Percentiles rank a stretch among this genome's conserved stretches.
Conservation (phyloP, 768 basidiomycete genomes). For the Phaeotremella skinneri region DNA sequence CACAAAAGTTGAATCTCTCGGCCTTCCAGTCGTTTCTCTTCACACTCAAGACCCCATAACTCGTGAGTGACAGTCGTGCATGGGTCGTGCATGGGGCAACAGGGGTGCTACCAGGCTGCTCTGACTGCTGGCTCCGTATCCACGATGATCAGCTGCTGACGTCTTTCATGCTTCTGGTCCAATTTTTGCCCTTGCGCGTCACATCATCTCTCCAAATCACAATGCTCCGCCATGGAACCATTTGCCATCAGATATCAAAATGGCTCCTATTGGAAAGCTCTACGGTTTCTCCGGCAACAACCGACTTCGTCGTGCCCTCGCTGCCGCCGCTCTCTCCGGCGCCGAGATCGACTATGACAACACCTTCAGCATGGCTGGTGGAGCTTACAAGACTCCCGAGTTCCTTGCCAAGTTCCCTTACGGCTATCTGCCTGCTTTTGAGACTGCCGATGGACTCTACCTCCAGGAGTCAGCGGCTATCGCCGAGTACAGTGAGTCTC, state of each 20-base stretch:
- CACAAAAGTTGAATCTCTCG: background rate
- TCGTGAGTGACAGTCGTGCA: too few species aligned
- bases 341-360: slow-evolving; percentile 76
- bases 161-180: too few species aligned
- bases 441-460: slow-evolving; percentile 71
- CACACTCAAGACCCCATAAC: too few species aligned
- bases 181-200: too few species aligned
- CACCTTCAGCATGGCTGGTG: slow-evolving; percentile 39
- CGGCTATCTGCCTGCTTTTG: slow-evolving; percentile 67
- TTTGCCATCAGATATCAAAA: background rate
- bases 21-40: background rate
- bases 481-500: slow-evolving; percentile 78
- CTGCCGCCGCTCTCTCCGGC: slow-evolving; percentile 61
- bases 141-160: too few species aligned
- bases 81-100: too few species aligned
- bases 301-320: slow-evolving; percentile 46
- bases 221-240: background rate
- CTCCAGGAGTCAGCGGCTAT: slow-evolving; percentile 77
- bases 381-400: slow-evolving; percentile 43
- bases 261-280: slow-evolving; percentile 1
- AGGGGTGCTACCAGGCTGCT: too few species aligned
- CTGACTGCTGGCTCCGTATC: too few species aligned
- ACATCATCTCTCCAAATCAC: background rate
- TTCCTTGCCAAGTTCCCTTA: slow-evolving; percentile 60
- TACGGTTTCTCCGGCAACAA: slow-evolving; percentile 33